Evolutionary conservation across 2,329 filamentous ascomycete species (phyloP).

Genomic region (Trematosphaeria pertusa): DNA sequence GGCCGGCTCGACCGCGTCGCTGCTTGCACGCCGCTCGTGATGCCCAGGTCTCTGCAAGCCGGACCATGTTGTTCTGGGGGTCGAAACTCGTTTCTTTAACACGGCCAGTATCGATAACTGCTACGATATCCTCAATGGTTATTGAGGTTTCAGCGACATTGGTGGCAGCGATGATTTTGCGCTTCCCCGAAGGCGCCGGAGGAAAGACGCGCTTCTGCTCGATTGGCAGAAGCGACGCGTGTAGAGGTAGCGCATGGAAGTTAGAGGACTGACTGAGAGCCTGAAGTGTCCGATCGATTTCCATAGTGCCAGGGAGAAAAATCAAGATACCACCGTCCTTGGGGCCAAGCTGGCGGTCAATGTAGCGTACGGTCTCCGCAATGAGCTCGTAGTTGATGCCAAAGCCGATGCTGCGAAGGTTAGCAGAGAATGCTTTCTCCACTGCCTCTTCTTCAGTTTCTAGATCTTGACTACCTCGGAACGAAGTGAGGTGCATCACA

Average conservation of each 20-base stretch:
- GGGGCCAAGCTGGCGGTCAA: conserved; percentile 76
- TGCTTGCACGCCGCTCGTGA: conserved; percentile 95
- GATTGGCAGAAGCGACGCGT: conserved; percentile 86
- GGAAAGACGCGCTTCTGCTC: conserved; percentile 91
- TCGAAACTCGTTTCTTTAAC: conserved; percentile 98
- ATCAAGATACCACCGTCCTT: conserved; percentile 90
- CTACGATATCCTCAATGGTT: conserved; percentile 96
- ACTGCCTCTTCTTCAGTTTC: conserved; percentile 59
- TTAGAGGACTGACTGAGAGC: conserved; percentile 69
- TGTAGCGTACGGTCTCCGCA: conserved; percentile 77
- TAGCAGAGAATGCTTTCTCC: conserved; percentile 52
- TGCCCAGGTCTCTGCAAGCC: conserved; percentile 93
- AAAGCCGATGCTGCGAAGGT: conserved; percentile 62
- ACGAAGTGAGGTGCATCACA: conserved; percentile 79
- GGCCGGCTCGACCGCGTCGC: conserved; percentile 87
- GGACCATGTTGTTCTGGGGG: conserved; percentile 89
- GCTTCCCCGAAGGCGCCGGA: conserved; percentile 75
- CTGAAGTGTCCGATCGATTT: conserved; percentile 83
- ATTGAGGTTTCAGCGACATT: conserved; percentile 99
- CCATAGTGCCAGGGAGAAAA: conserved; percentile 88
- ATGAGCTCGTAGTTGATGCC: conserved; percentile 93
- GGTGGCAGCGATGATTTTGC: conserved; percentile 93
- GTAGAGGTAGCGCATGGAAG: conserved; percentile 83
- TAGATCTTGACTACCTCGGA: conserved; percentile 57
- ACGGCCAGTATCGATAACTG: conserved; percentile 91